phyloP scores from a whole-genome alignment of 306 rosid genomes.

The Cucumis hystrix region DNA sequence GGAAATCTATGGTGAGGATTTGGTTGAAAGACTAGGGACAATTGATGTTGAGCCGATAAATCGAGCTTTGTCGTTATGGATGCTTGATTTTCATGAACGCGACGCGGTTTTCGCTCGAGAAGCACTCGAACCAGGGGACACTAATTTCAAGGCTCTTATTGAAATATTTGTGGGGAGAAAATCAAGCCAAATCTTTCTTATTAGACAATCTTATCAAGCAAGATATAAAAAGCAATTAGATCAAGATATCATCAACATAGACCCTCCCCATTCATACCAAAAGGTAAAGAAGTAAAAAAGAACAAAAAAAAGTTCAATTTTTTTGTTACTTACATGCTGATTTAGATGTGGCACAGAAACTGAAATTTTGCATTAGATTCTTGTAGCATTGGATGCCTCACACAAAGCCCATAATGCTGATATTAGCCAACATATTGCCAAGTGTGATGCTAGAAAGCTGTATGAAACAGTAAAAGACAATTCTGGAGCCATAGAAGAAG shows the following conservation, averaged over 20 bases:
- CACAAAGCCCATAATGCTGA: slow-evolving; percentile 63
- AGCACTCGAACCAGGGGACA: slow-evolving; percentile 34
- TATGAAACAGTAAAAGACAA: slow-evolving; percentile 50
- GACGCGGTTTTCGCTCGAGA: slow-evolving; percentile 38
- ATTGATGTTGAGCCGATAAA: background rate
- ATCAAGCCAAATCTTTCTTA: slow-evolving; percentile 56
- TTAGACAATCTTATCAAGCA: slow-evolving; percentile 42
- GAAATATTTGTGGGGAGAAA: slow-evolving; percentile 54
- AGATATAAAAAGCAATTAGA: slow-evolving; percentile 37
- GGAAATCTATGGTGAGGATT: slow-evolving; percentile 48
- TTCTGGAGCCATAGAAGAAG: slow-evolving; percentile 35
- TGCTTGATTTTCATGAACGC: slow-evolving; percentile 48
- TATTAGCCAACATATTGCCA: slow-evolving; percentile 45
- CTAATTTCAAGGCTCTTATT: slow-evolving; percentile 40
- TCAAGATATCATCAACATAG: slow-evolving; percentile 56
- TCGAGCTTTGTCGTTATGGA: slow-evolving; percentile 41
- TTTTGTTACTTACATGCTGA: background rate
- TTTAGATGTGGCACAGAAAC: background rate
- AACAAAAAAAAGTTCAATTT: background rate
- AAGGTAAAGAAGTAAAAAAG: slow-evolving; percentile 24
- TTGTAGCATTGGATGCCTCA: slow-evolving; percentile 58
- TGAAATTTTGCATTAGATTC: slow-evolving; percentile 30
- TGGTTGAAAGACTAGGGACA: slow-evolving; percentile 16
- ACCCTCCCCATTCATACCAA: slow-evolving; percentile 57
- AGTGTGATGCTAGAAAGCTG: slow-evolving; percentile 65